Evolutionary conservation across 2,329 filamentous ascomycete species (phyloP).

Genomic region (Colletotrichum liaoningense): DNA sequence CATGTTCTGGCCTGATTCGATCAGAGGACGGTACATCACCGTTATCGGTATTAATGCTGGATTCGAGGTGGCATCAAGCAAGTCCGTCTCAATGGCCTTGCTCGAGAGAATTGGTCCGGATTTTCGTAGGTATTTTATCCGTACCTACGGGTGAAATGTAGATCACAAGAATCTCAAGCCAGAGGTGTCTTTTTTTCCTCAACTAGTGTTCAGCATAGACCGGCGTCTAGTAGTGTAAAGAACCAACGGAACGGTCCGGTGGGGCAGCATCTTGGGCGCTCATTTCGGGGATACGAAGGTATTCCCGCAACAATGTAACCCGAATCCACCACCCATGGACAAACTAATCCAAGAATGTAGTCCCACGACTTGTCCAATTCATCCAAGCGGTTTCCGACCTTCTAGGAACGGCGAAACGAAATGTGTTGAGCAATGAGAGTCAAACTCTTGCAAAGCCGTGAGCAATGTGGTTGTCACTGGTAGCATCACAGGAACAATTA

Average conservation of each 20-base stretch:
- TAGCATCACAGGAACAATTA: no score
- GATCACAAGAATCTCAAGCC: neutral
- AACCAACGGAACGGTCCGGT: neutral
- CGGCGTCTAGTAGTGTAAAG: neutral
- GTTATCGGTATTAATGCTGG: no score
- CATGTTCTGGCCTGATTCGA: neutral
- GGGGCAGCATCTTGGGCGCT: neutral
- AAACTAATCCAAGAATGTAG: neutral
- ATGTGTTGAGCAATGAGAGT: neutral
- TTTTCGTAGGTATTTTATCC: no score
- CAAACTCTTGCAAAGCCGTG: no score
- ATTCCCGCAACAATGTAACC: neutral
- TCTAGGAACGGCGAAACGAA: neutral
- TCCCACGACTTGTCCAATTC: neutral
- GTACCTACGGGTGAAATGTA: neutral
- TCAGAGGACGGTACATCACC: neutral
- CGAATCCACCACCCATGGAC: neutral
- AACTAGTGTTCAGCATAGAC: neutral
- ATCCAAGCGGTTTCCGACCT: neutral
- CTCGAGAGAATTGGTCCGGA: neutral
- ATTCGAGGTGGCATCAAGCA: neutral
- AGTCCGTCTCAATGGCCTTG: neutral
- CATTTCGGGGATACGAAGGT: neutral
- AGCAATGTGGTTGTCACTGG: no score
- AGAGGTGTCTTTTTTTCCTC: neutral